Conservation (phyloP, 257 asterid species). For the Perilla frutescens region DNA sequence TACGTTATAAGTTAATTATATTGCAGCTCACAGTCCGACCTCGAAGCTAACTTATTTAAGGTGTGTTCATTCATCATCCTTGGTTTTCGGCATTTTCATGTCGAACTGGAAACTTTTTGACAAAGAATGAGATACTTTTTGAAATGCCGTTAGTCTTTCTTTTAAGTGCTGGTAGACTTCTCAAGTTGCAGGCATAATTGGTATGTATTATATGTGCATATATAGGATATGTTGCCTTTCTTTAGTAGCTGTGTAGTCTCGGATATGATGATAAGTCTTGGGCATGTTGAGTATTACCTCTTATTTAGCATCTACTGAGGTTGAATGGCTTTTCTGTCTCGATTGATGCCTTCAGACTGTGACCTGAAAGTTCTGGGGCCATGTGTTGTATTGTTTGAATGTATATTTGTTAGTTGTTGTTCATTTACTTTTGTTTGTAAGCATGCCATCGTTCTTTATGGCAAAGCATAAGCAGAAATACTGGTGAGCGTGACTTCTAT, state of each 20-base stretch:
- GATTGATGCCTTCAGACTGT: slow-evolving; percentile 3
- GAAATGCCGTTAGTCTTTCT: background rate
- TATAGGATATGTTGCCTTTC: background rate
- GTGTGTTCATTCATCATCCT: slow-evolving; percentile 45
- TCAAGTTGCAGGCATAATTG: background rate
- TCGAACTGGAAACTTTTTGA: background rate
- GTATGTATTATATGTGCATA: background rate
- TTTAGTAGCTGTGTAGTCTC: slow-evolving; percentile 4
- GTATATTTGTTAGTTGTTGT: slow-evolving; percentile 12
- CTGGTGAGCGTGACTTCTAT: background rate
- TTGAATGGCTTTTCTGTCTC: background rate
- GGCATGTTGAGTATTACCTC: slow-evolving; percentile 22
- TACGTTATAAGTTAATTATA: slow-evolving; percentile 25
- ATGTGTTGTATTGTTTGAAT: background rate
- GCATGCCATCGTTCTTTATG: background rate
- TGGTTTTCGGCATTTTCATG: slow-evolving; percentile 5
- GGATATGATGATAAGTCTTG: slow-evolving; percentile 15
- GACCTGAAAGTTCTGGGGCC: background rate
- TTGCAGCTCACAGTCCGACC: slow-evolving; percentile 93
- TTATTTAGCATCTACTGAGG: slow-evolving; percentile 12
- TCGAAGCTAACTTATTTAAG: slow-evolving; percentile 96
- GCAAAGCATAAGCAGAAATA: background rate
- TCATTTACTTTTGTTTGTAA: slow-evolving; percentile 6
- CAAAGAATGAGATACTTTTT: background rate
- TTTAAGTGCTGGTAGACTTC: background rate